phyloP scores from a whole-genome alignment of 441 rosid genomes.

The Aleurites moluccanus region DNA sequence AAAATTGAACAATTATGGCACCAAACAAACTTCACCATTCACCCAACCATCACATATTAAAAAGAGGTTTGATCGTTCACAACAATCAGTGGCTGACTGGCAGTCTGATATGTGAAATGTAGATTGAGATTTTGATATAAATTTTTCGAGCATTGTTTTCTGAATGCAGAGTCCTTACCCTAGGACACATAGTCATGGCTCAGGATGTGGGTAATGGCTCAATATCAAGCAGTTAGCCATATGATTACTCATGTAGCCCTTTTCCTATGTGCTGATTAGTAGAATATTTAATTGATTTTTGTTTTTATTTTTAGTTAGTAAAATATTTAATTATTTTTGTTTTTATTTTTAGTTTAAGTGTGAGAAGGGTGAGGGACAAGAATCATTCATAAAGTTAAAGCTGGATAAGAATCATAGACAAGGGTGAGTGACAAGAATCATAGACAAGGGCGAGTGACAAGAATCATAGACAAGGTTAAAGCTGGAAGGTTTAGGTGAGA shows the following conservation, averaged over 20 bases:
- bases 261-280: neutral
- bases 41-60: neutral
- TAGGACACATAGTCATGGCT: neutral
- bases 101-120: neutral
- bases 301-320: neutral
- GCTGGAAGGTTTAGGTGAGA: neutral
- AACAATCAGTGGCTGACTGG: neutral
- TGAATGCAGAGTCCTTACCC: neutral
- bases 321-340: too few relatives aligned
- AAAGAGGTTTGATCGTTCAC: neutral
- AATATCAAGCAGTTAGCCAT: neutral
- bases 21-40: conserved; percentile 1
- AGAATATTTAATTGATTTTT: too few relatives aligned
- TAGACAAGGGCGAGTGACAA: neutral
- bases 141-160: neutral
- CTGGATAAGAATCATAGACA: too few relatives aligned
- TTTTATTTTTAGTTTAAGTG: neutral
- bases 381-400: neutral
- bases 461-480: neutral
- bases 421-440: neutral
- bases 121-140: neutral
- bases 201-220: neutral
- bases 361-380: neutral
- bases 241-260: neutral
- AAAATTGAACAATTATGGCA: neutral